A percentile compares a stretch with the other conserved stretches of the same genome.
Conservation (phyloP, 164 flowering plant species). For the Berberis vulgaris region DNA sequence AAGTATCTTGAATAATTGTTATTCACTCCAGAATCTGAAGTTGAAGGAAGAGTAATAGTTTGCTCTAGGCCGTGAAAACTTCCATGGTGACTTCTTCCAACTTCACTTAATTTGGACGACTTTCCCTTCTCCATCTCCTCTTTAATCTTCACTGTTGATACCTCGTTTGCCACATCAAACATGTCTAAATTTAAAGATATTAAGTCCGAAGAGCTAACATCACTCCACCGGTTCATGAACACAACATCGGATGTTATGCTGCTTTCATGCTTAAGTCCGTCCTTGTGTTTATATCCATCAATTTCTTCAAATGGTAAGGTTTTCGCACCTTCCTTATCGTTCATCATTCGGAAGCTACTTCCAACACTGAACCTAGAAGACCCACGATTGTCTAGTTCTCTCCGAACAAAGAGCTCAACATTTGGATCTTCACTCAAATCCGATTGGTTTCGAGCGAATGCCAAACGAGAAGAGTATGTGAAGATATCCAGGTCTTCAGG, state of each 20-base stretch:
- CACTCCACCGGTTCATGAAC: constrained; percentile 74
- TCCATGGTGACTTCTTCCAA: constrained; percentile 8
- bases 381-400: constrained; percentile 18
- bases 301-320: neutral
- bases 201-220: constrained; percentile 62
- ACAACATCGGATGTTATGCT: constrained; percentile 54
- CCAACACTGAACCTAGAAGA: constrained; percentile 36
- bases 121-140: constrained; percentile 41
- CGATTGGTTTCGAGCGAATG: constrained; percentile 32
- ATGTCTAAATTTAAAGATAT: constrained; percentile 61
- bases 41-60: constrained; percentile 8
- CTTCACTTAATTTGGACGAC: constrained; percentile 12
- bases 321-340: neutral
- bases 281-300: constrained; percentile 6
- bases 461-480: constrained; percentile 42
- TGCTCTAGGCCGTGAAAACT: neutral
- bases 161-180: constrained; percentile 18
- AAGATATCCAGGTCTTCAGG: constrained; percentile 33
- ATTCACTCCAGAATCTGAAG: constrained; percentile 13
- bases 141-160: constrained; percentile 16
- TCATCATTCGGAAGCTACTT: constrained; percentile 22
- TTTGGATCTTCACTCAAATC: constrained; percentile 33
- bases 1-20: constrained; percentile 12
- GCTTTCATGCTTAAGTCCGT: constrained; percentile 34
- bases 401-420: constrained; percentile 27